Evolutionary conservation across 306 rosid genomes (phyloP).

Genomic region (Fragaria vesca): DNA sequence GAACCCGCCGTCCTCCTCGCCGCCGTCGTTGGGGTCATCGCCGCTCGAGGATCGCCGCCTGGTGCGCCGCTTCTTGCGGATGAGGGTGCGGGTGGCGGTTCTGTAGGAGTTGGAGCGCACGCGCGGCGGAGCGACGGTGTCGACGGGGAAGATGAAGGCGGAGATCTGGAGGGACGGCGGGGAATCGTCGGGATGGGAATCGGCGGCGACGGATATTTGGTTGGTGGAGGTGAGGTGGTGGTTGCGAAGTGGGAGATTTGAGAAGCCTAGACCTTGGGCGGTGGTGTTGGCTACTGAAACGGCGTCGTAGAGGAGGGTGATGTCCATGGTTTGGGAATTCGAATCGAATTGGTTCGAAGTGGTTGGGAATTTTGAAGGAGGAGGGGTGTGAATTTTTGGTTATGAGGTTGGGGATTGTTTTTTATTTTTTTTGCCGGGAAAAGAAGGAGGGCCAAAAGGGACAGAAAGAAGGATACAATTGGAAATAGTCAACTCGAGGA

Average conservation of each 20-base stretch:
- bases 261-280: constrained; percentile 48
- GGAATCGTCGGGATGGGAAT: constrained; percentile 24
- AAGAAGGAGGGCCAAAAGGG: background rate
- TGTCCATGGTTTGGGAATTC: constrained; percentile 39
- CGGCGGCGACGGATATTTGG: constrained; percentile 24
- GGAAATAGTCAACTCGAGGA: background rate
- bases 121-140: constrained; percentile 75
- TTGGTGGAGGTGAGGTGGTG: constrained; percentile 26
- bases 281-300: constrained; percentile 36
- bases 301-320: constrained; percentile 48
- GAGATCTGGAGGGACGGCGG: constrained; percentile 48
- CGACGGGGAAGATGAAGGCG: constrained; percentile 51
- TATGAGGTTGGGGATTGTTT: background rate
- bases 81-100: constrained; percentile 47
- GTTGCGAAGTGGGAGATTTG: constrained; percentile 46
- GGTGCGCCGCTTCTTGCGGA: constrained; percentile 62
- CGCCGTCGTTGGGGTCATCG: constrained; percentile 39
- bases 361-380: background rate
- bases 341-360: background rate
- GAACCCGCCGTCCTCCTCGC: constrained; percentile 38
- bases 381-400: background rate
- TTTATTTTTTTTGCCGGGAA: background rate
- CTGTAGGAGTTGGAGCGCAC: constrained; percentile 41
- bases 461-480: background rate
- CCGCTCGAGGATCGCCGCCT: constrained; percentile 48